Evolutionary conservation across 1,139 yeast genomes (phyloP).

Genomic region (Zygosaccharomyces sapae): DNA sequence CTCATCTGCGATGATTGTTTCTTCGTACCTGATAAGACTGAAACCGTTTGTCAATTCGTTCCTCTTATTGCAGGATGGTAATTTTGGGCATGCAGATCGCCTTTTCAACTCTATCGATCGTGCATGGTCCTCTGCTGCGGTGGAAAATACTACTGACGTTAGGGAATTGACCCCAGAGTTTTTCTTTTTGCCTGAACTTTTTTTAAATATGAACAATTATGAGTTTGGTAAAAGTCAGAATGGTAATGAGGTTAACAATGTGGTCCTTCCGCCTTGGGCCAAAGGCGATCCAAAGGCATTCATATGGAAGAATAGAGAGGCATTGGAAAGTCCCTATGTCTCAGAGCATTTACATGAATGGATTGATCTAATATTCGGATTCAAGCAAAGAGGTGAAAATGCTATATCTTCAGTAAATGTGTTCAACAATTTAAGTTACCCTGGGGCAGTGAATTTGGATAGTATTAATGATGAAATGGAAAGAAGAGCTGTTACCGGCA

Average conservation of each 20-base stretch:
- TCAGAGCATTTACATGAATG: slow-evolving; percentile 69
- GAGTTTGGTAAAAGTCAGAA: slow-evolving; percentile 66
- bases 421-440: slow-evolving; percentile 75
- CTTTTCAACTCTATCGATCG: slow-evolving; percentile 65
- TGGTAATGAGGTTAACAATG: slow-evolving; percentile 56
- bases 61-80: slow-evolving; percentile 74
- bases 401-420: slow-evolving; percentile 68
- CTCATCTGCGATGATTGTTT: slow-evolving; percentile 87
- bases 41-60: slow-evolving; percentile 79
- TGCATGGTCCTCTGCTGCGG: slow-evolving; percentile 75
- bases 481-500: slow-evolving; percentile 70
- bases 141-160: slow-evolving; percentile 79
- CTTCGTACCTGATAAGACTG: slow-evolving; percentile 68
- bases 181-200: slow-evolving; percentile 71
- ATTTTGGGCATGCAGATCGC: slow-evolving; percentile 82
- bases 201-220: slow-evolving; percentile 57
- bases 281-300: slow-evolving; percentile 67
- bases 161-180: slow-evolving; percentile 84
- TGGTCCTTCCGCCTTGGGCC: slow-evolving; percentile 78
- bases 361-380: slow-evolving; percentile 82
- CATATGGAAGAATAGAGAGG: slow-evolving; percentile 69
- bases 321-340: slow-evolving; percentile 76
- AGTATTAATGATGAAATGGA: slow-evolving; percentile 67
- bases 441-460: slow-evolving; percentile 76
- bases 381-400: slow-evolving; percentile 64